Evolutionary conservation across 805 yeast genomes (phyloP).

Genomic region (Komagataella phaffii): DNA sequence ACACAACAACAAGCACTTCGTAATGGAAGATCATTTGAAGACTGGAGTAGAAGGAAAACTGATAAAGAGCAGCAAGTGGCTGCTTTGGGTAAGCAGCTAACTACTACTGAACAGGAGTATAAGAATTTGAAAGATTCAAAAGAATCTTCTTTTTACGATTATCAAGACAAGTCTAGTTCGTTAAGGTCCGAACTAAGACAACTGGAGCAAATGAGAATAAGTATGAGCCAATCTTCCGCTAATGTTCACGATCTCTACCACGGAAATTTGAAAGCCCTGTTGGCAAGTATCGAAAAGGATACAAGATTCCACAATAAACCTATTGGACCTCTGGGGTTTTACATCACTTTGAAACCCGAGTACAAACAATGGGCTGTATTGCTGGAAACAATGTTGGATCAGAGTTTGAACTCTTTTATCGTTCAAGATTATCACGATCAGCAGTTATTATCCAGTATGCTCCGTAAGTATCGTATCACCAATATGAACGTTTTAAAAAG

Average conservation of each 20-base stretch:
- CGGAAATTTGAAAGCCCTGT: conserved; percentile 9
- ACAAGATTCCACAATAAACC: conserved; percentile 35
- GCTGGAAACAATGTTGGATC: conserved; percentile 40
- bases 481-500: conserved; percentile 32
- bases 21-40: conserved; percentile 3
- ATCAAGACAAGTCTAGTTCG: conserved; percentile 4
- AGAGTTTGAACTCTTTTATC: conserved; percentile 45
- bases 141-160: neutral
- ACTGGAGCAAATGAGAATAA: conserved; percentile 16
- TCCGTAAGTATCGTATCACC: conserved; percentile 16
- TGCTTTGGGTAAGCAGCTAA: neutral
- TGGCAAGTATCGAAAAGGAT: conserved; percentile 25
- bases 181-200: conserved; percentile 10
- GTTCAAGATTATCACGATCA: conserved; percentile 57
- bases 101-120: neutral
- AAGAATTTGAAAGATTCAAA: neutral
- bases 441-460: conserved; percentile 20
- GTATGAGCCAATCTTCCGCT: conserved; percentile 12
- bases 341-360: conserved; percentile 40
- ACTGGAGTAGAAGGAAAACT: neutral
- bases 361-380: conserved; percentile 44
- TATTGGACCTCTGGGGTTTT: conserved; percentile 70
- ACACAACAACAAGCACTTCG: neutral
- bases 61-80: neutral
- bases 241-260: neutral